Conservation (phyloP, 2,329 filamentous ascomycete genomes). For the Fusarium proliferatum region DNA sequence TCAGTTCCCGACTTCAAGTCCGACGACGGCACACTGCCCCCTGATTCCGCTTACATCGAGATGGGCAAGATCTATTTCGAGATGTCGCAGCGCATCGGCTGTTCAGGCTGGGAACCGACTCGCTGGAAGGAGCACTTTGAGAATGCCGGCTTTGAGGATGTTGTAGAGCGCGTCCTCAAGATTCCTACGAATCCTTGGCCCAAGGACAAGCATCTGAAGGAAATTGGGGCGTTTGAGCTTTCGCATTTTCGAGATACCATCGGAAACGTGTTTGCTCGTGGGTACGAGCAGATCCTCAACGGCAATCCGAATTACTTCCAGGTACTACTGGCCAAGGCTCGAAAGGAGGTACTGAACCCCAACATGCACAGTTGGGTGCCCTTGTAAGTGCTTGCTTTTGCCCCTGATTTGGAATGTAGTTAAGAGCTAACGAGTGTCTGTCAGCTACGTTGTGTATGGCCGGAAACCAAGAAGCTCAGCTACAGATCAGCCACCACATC, state of each 20-base stretch:
- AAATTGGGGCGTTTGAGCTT: constrained; percentile 44
- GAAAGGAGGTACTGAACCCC: constrained; percentile 34
- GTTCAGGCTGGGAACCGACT: constrained; percentile 36
- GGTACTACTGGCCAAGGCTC: constrained; percentile 35
- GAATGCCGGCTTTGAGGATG: constrained; percentile 47
- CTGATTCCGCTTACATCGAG: constrained; percentile 36
- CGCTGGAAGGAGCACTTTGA: constrained; percentile 42
- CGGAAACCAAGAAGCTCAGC: neutral
- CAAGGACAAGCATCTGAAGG: constrained; percentile 44
- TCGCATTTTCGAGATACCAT: constrained; percentile 41
- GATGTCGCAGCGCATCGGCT: constrained; percentile 37
- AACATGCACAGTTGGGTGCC: constrained; percentile 43
- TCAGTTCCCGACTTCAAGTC: constrained; percentile 37
- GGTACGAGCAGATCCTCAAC: constrained; percentile 38
- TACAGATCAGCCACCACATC: neutral
- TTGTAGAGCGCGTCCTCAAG: constrained; percentile 45
- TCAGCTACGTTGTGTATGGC: constrained; percentile 28
- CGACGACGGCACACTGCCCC: constrained; percentile 44
- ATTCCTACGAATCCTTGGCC: constrained; percentile 49
- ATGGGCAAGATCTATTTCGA: constrained; percentile 40
- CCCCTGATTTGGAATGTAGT: no score
- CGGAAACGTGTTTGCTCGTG: constrained; percentile 36
- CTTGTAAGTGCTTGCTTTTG: constrained; percentile 21
- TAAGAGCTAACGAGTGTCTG: neutral
- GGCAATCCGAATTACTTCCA: constrained; percentile 40